Conservation (phyloP, 352 stramenopile species). For the Phytopythium vexans region DNA sequence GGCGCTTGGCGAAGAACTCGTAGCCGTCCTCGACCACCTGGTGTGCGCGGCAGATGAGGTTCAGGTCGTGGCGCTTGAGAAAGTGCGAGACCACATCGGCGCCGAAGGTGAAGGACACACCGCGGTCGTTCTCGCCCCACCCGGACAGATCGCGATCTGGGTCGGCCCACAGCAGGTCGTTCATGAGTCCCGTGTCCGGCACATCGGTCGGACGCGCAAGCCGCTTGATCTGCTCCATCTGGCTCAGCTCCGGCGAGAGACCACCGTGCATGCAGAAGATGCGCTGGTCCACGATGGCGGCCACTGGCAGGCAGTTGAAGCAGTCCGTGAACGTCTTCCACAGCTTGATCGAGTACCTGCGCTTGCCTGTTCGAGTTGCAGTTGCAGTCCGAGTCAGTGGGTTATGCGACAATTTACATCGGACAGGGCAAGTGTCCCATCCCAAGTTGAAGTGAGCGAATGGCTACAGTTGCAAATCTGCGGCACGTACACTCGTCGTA, state of each 20-base stretch:
- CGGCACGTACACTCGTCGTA: slow-evolving; percentile 58
- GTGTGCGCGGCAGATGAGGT: slow-evolving; percentile 97
- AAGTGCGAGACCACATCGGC: slow-evolving; percentile 98
- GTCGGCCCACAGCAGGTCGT: slow-evolving; percentile 98
- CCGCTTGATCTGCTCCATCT: slow-evolving; percentile 92
- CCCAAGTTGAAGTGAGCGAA: too few relatives aligned
- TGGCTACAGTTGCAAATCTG: too few relatives aligned
- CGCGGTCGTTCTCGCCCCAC: slow-evolving; percentile 98
- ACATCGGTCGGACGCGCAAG: slow-evolving; percentile 91
- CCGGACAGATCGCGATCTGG: slow-evolving; percentile 97
- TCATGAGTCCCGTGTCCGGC: slow-evolving; percentile 93
- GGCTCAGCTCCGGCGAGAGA: slow-evolving; percentile 94
- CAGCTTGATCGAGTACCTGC: slow-evolving; percentile 94
- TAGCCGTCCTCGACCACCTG: slow-evolving; percentile 90
- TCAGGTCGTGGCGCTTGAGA: slow-evolving; percentile 95
- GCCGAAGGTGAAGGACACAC: slow-evolving; percentile 97
- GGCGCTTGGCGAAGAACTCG: slow-evolving; percentile 94
- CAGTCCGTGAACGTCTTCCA: slow-evolving; percentile 98
- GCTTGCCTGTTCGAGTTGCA: not conserved
- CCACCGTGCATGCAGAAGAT: slow-evolving; percentile 99
- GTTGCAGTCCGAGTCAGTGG: not conserved
- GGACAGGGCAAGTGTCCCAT: not conserved
- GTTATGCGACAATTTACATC: not conserved
- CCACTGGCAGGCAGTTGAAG: slow-evolving; percentile 93
- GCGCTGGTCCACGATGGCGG: slow-evolving; percentile 98